These are phyloP conservation scores for Lipomyces sp. DNA, from an alignment of 805 yeast species.

Conservation along the genomic window DNA sequence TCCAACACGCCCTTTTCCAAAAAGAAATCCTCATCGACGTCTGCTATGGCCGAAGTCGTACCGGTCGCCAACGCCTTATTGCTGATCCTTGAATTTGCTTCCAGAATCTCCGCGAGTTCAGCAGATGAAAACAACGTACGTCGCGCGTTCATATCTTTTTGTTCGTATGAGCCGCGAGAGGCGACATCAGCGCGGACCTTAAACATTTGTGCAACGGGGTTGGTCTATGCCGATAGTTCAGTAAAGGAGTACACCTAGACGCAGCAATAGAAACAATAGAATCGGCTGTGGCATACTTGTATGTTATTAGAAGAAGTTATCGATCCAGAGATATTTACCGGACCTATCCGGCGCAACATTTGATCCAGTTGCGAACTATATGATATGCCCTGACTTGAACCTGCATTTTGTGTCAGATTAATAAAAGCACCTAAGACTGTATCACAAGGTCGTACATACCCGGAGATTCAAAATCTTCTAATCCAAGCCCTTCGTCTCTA, in stretches of 20 bases:
- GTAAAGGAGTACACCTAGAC: not conserved
- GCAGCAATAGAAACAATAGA: not conserved
- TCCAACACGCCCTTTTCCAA: constrained; percentile 7
- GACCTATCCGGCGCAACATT: constrained; percentile 20
- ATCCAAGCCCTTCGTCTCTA: constrained; percentile 2
- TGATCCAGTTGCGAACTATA: constrained; percentile 10
- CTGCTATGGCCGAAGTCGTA: not conserved
- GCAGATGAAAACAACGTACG: constrained; percentile 18
- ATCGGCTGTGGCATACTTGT: not conserved
- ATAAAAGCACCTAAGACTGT: too few species aligned
- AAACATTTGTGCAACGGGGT: constrained; percentile 24
- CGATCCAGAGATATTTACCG: constrained; percentile 10
- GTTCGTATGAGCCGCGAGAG: constrained; percentile 11
- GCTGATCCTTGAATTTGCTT: too few species aligned
- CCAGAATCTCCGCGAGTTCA: constrained; percentile 14
- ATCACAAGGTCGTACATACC: not conserved
- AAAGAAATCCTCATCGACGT: constrained; percentile 2
- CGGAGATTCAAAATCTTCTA: constrained; percentile 12
- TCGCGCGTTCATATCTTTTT: not conserved
- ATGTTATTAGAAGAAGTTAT: constrained; percentile 7
- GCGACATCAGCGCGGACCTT: constrained; percentile 6
- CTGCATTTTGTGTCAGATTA: not conserved
- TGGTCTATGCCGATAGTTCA: not conserved
- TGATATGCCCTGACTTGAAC: not conserved
- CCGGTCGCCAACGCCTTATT: constrained; percentile 1